A percentile compares a stretch with the other conserved stretches of the same genome.
Conservation (phyloP, 371 early-diverging fungal species). For the Chytridium lagenaria region DNA sequence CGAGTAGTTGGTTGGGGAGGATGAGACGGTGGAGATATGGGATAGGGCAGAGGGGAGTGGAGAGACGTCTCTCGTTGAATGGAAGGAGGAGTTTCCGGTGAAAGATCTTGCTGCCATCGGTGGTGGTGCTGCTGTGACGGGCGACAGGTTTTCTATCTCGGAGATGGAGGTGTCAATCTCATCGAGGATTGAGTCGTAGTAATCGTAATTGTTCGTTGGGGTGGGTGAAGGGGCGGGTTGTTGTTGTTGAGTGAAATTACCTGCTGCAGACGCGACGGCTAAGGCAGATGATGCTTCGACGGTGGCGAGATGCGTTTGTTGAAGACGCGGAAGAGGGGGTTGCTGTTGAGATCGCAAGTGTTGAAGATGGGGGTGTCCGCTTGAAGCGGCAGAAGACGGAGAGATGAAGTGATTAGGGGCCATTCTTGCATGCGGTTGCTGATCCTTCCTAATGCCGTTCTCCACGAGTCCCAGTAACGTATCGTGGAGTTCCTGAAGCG, state of each 20-base stretch:
- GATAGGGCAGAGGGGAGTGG: too few relatives aligned
- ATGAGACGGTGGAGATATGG: neutral
- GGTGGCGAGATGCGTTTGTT: too few relatives aligned
- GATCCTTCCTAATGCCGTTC: slow-evolving; percentile 3
- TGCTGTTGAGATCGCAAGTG: too few relatives aligned
- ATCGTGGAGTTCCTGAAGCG: slow-evolving; percentile 17
- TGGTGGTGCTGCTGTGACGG: neutral
- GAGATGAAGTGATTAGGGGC: neutral
- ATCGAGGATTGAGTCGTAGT: slow-evolving; percentile 12
- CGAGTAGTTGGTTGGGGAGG: neutral
- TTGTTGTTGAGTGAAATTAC: too few relatives aligned
- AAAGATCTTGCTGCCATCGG: neutral
- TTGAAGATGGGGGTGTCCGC: neutral
- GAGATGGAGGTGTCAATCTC: slow-evolving; percentile 7
- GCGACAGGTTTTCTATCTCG: neutral
- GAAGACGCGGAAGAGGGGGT: too few relatives aligned
- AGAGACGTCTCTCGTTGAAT: neutral
- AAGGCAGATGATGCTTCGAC: neutral
- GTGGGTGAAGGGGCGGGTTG: neutral
- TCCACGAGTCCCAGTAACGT: slow-evolving; percentile 11
- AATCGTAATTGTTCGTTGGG: neutral
- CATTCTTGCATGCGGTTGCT: neutral
- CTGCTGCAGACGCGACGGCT: too few relatives aligned
- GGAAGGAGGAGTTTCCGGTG: neutral
- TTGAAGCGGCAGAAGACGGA: neutral